Percentiles rank a stretch among this genome's conserved stretches.
phyloP scores from a whole-genome alignment of 805 yeast species.

The Candida broadrunensis region DNA sequence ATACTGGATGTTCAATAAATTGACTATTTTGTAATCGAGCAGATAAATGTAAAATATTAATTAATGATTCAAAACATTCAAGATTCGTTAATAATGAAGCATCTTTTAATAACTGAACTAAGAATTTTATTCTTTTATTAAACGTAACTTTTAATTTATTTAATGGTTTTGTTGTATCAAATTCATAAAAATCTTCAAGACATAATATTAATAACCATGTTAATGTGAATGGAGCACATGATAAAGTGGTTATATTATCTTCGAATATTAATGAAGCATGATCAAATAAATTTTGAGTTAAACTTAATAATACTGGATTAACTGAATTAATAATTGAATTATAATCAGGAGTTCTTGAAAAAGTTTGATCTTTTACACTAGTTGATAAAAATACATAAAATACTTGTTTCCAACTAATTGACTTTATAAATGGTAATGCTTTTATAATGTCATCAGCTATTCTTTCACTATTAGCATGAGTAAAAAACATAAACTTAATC shows the following conservation, averaged over 20 bases:
- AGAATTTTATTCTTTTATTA: slow-evolving; percentile 34
- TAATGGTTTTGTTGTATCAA: slow-evolving; percentile 20
- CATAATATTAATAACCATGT: slow-evolving; percentile 34
- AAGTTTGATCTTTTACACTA: slow-evolving; percentile 33
- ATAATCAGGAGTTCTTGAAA: slow-evolving; percentile 36
- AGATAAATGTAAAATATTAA: slow-evolving; percentile 34
- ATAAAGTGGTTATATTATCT: slow-evolving; percentile 10
- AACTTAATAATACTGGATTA: slow-evolving; percentile 19
- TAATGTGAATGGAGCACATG: slow-evolving; percentile 19
- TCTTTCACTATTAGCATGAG: slow-evolving; percentile 17
- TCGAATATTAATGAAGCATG: slow-evolving; percentile 28
- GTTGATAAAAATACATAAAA: slow-evolving; percentile 28
- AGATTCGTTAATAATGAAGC: slow-evolving; percentile 21
- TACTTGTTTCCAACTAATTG: slow-evolving; percentile 35
- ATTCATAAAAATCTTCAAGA: slow-evolving; percentile 32
- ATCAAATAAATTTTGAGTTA: slow-evolving; percentile 30
- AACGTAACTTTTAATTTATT: slow-evolving; percentile 29
- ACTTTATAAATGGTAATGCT: slow-evolving; percentile 24
- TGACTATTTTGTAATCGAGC: slow-evolving; percentile 20
- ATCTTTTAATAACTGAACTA: slow-evolving; percentile 26
- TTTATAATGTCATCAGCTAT: slow-evolving; percentile 19
- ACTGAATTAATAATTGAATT: slow-evolving; percentile 15
- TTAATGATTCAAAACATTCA: slow-evolving; percentile 33
- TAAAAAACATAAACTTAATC: slow-evolving; percentile 29
- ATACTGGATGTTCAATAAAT: slow-evolving; percentile 21